Percentiles rank a stretch among this genome's conserved stretches.
These are phyloP conservation scores for Dothistroma pini DNA, from an alignment of 2,329 filamentous ascomycete genomes.

Conservation along the genomic window DNA sequence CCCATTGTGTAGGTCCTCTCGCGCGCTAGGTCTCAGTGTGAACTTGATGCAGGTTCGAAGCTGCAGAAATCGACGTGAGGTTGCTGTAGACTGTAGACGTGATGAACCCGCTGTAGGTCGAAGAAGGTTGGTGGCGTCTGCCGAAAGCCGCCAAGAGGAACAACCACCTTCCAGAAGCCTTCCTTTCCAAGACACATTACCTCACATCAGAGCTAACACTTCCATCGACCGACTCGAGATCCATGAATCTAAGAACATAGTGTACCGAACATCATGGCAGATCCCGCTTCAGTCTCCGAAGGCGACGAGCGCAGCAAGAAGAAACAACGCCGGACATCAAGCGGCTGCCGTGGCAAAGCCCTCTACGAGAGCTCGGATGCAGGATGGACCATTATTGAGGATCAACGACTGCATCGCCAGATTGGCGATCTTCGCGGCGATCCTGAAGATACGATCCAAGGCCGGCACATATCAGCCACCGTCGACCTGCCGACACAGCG, in stretches of 20 bases:
- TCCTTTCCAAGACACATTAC: not conserved
- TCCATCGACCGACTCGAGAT: not conserved
- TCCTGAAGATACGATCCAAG: not conserved
- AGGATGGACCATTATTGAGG: not conserved
- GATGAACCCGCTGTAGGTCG: too few relatives aligned
- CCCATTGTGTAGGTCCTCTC: too few relatives aligned
- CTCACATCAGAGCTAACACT: not conserved
- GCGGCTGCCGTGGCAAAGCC: not conserved
- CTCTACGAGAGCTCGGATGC: not conserved
- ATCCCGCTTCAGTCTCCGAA: not conserved
- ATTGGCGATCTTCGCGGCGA: not conserved
- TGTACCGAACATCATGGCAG: not conserved
- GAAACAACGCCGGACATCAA: not conserved
- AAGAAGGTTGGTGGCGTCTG: not conserved
- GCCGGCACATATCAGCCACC: not conserved
- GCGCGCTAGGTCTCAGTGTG: too few relatives aligned
- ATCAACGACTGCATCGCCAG: not conserved
- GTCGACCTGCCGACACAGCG: not conserved
- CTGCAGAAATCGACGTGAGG: not conserved
- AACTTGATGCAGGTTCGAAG: not conserved
- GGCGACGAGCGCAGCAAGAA: not conserved
- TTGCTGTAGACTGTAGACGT: not conserved
- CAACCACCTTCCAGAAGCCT: slow-evolving; percentile 2
- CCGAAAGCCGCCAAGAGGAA: not conserved
- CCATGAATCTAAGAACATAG: not conserved